Percentiles rank a stretch among this genome's conserved stretches.
These are phyloP conservation scores for Auriscalpium microsporum DNA, from an alignment of 768 basidiomycete species.

Conservation along the genomic window DNA sequence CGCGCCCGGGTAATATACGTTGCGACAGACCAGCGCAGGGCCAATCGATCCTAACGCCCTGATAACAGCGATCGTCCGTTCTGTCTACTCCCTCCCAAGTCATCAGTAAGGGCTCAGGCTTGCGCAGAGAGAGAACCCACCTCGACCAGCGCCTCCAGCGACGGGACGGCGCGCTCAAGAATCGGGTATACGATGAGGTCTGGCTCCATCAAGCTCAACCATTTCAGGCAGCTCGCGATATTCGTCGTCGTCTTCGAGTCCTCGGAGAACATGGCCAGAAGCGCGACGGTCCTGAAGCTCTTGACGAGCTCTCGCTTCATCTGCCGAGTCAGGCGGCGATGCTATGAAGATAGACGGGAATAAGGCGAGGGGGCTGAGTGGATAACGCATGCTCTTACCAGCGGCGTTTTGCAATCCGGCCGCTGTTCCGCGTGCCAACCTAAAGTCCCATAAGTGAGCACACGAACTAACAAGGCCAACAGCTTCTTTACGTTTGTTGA, in stretches of 20 bases:
- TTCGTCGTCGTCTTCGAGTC: constrained; percentile 66
- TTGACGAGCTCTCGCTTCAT: constrained; percentile 85
- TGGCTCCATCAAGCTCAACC: constrained; percentile 77
- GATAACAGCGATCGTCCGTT: constrained; percentile 78
- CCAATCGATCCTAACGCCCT: constrained; percentile 78
- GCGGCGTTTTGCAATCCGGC: constrained; percentile 74
- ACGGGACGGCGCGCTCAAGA: constrained; percentile 76
- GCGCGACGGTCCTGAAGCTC: constrained; percentile 68
- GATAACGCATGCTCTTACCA: constrained; percentile 24
- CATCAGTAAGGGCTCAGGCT: background rate
- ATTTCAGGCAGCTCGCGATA: constrained; percentile 74
- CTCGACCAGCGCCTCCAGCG: constrained; percentile 84
- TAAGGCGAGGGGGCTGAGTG: background rate
- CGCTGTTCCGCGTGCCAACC: constrained; percentile 76
- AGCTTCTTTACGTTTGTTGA: constrained; percentile 59
- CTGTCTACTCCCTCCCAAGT: constrained; percentile 43
- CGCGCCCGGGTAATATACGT: constrained; percentile 73
- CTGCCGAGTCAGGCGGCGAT: constrained; percentile 64
- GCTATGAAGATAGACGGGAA: constrained; percentile 26
- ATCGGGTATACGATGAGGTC: constrained; percentile 77
- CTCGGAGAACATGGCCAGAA: constrained; percentile 88
- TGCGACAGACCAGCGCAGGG: constrained; percentile 69
- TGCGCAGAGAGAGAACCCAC: constrained; percentile 26
- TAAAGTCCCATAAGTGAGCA: constrained; percentile 18
- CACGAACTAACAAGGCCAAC: background rate